Evolutionary conservation across 495 filamentous ascomycete genomes (phyloP).

Genomic region (Xylaria curta): DNA sequence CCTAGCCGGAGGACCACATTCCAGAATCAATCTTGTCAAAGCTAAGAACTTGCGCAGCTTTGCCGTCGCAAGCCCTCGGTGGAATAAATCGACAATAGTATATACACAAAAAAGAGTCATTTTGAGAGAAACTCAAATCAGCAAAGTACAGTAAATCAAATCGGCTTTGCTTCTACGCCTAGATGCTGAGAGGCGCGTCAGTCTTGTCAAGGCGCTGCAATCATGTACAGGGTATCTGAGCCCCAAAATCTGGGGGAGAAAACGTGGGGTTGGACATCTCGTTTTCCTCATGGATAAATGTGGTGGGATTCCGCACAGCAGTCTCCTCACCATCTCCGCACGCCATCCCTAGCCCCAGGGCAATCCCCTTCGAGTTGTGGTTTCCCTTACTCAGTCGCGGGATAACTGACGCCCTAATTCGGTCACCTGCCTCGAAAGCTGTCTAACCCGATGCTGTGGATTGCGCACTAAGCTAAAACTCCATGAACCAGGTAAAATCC

Average conservation of each 20-base stretch:
- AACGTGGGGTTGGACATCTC: constrained; percentile 18
- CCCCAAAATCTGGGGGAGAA: constrained; percentile 20
- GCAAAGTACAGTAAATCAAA: neutral
- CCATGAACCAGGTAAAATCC: neutral
- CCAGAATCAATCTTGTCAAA: neutral
- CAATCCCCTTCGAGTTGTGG: neutral
- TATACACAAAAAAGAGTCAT: neutral
- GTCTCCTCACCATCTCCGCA: constrained; percentile 20
- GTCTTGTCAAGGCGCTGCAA: neutral
- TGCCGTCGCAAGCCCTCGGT: neutral
- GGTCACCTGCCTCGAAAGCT: constrained; percentile 15
- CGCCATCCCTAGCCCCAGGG: neutral
- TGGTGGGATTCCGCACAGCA: constrained; percentile 1
- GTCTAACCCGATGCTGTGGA: constrained; percentile 1
- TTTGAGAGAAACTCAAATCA: neutral
- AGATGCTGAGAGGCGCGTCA: neutral
- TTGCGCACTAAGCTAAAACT: constrained; percentile 13
- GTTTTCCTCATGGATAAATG: neutral
- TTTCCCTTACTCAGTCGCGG: neutral
- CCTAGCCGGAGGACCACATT: neutral
- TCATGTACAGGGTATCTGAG: constrained; percentile 18
- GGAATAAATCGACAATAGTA: neutral
- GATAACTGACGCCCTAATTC: neutral
- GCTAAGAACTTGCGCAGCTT: neutral
- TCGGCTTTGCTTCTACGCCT: neutral